These are phyloP conservation scores for Tolypocladium capitatum DNA, from an alignment of 2,329 filamentous ascomycete species.

Conservation along the genomic window DNA sequence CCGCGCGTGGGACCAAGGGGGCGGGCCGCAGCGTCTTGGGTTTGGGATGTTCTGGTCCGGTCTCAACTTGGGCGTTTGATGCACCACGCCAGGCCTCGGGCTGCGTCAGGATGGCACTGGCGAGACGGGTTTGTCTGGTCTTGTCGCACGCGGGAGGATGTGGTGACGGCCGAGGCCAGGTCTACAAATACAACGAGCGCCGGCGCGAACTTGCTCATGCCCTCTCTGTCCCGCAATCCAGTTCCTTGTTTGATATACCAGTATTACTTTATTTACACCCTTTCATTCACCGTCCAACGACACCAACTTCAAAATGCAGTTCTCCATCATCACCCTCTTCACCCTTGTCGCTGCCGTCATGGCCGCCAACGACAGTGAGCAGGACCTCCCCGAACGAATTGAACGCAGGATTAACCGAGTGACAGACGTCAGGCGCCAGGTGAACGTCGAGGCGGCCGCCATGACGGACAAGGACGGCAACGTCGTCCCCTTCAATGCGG, in stretches of 20 bases:
- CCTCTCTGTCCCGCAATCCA: neutral
- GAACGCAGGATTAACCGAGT: neutral
- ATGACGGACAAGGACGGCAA: conserved; percentile 34
- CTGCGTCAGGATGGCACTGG: neutral
- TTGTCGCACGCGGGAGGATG: neutral
- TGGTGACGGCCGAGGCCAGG: neutral
- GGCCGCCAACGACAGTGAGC: conserved; percentile 22
- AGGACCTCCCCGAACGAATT: neutral
- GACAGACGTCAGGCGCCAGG: conserved; percentile 3
- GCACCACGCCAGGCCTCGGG: neutral
- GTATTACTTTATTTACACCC: no score
- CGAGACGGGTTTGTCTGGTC: neutral
- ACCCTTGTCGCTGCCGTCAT: conserved; percentile 32
- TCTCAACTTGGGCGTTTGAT: neutral
- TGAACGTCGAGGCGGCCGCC: conserved; percentile 22
- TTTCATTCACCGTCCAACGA: no score
- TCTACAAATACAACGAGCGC: neutral
- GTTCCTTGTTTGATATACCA: neutral
- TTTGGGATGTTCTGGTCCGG: neutral
- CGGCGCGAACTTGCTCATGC: neutral
- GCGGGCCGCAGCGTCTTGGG: no score
- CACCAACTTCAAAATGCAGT: conserved; percentile 30
- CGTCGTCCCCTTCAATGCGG: conserved; percentile 29
- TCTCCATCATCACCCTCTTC: conserved; percentile 32
- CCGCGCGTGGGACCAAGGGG: no score